Evolutionary conservation across 2,329 filamentous ascomycete genomes (phyloP).

Genomic region (Rasamsonia emersonii): DNA sequence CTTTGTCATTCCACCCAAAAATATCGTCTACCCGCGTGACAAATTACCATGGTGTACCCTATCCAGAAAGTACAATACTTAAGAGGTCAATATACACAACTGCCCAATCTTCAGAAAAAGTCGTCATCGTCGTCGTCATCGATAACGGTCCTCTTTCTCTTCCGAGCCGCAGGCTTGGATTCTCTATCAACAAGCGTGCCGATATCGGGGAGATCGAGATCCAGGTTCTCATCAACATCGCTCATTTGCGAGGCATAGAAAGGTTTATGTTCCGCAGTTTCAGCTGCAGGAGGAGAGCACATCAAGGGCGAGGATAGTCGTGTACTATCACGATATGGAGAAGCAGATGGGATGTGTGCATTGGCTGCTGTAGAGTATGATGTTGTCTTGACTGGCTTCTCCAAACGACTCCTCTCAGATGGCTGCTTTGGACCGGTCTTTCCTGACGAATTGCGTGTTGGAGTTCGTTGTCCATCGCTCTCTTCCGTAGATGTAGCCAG

Average conservation of each 20-base stretch:
- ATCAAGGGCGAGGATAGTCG: constrained; percentile 9
- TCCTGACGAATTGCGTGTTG: too few species aligned
- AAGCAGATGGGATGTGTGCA: not conserved
- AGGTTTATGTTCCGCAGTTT: constrained; percentile 7
- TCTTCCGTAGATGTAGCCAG: not conserved
- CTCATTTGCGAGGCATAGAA: constrained; percentile 15
- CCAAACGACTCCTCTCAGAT: too few species aligned
- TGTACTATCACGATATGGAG: not conserved
- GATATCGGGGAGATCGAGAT: constrained; percentile 21
- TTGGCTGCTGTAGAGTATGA: too few species aligned
- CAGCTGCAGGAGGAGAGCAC: constrained; percentile 9
- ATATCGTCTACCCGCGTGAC: too few species aligned
- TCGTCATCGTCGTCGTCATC: constrained; percentile 23
- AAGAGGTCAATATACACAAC: too few species aligned
- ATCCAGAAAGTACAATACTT: too few species aligned
- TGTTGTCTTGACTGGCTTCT: too few species aligned
- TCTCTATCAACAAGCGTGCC: constrained; percentile 16
- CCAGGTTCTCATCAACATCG: constrained; percentile 13
- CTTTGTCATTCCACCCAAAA: too few species aligned
- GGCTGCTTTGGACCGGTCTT: too few species aligned
- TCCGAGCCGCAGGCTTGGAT: constrained; percentile 10
- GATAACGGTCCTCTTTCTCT: constrained; percentile 15
- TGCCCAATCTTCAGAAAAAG: constrained; percentile 8
- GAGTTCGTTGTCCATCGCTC: too few species aligned
- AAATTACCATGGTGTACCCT: too few species aligned